Base-by-base conservation (phyloP, 2,329 filamentous ascomycete genomes). In the Talaromyces sp. region DNA sequence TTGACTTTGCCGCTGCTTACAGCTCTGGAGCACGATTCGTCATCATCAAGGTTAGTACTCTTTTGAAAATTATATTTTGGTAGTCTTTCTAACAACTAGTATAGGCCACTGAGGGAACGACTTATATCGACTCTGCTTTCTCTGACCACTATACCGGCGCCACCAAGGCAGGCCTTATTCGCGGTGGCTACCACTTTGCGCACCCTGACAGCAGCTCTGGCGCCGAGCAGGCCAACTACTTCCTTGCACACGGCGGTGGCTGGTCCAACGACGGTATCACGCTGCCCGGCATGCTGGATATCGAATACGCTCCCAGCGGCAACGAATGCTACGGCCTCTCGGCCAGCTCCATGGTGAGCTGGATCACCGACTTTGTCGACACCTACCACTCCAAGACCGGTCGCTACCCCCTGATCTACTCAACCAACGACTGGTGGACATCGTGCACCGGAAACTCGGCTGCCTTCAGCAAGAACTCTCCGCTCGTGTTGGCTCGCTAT, bases 101-200 rank as follows among this genome's bases (percentile, higher is more conserved):
- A 16, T 55, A 83, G 81, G 82, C 82, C 8, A 84, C 82, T 10
- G 81, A 84, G 66, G 80, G 82, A n/a, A 81, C 79, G 14, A 74
- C 67, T 28, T 83, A 78, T 68, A 76, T 67, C 36, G 78, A 81
- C 65, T 68, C 75, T n/a, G 65, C 56, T 28, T 85, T 85, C 73
- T 78, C 73, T 63, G 69, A 65, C 33, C 82, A 85, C 67, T 84
- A 84, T 70, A 72, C 64, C 2, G 77, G 77, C 30, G 82, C 83
- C 36, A 84, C 82, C 52, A 74, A 74, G 8, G 82, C 82, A 3
- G 79, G 79, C 28, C 72, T 86, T 62, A 81, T 85, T 69, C 81
- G 82, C 27, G 83, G 83, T 56, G 82, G 78, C 40, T 85, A 85
- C 68, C 83, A 86, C 75, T 85, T 84, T 65, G 83, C 83, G 5